Evolutionary conservation across 2,329 filamentous ascomycete species (phyloP).

Genomic region (Colletotrichum chrysophilum): DNA sequence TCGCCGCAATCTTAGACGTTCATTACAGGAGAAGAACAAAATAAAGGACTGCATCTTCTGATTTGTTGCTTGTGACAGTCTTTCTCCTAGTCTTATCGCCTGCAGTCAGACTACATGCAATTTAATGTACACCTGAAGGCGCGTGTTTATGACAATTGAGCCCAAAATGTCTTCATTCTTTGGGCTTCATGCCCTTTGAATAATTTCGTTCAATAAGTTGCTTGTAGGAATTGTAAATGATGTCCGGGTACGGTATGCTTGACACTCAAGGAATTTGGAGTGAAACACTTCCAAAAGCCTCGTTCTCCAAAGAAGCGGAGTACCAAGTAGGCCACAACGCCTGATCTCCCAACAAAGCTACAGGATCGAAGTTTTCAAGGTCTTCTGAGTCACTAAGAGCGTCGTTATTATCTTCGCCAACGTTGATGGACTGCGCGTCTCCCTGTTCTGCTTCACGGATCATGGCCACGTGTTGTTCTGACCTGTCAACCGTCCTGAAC

Average conservation of each 20-base stretch:
- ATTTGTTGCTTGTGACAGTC: not conserved
- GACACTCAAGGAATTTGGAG: not conserved
- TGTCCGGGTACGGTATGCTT: too few relatives aligned
- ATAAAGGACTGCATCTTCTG: not conserved
- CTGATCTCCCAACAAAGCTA: not conserved
- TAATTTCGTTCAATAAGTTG: not conserved
- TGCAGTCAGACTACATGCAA: not conserved
- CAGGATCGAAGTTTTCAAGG: not conserved
- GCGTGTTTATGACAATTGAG: rapidly evolving
- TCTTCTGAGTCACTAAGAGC: not conserved
- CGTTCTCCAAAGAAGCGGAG: not conserved
- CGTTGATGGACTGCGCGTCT: not conserved
- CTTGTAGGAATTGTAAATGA: too few relatives aligned
- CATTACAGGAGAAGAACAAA: not conserved
- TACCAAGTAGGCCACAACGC: not conserved
- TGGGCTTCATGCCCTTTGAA: not conserved
- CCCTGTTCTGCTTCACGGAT: not conserved
- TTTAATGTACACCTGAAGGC: rapidly evolving
- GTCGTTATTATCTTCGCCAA: not conserved
- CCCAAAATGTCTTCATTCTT: not conserved
- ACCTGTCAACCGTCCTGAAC: not conserved
- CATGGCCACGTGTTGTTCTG: conserved; percentile 23
- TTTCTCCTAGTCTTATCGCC: not conserved
- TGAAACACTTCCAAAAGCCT: rapidly evolving
- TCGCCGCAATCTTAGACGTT: not conserved